Base-by-base conservation (phyloP, 2,329 filamentous ascomycete species). In the Penicillium sclerotiorum region DNA sequence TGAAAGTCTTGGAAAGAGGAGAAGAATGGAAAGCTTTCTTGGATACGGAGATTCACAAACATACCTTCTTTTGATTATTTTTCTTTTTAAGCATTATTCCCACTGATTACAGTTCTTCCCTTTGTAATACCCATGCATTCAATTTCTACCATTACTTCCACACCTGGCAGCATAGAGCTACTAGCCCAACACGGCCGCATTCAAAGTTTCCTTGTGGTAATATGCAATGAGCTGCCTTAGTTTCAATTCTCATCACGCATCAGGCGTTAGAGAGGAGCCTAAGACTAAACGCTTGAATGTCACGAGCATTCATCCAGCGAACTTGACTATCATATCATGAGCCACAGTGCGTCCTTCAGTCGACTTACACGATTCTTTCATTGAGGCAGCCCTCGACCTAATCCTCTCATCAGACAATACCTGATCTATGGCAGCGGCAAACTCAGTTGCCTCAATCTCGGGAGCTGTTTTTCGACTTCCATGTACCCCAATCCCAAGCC, bases 401-500 rank as follows among this genome's bases (percentile, higher is more conserved):
- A 61, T 60, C 4, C 9, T 36, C 6, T 52, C 47, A 15, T 59
- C 52, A 8, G 32, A 38, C 4, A 59, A 18, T 4, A 58, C 51
- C 3, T 36, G 44, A 6, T 54, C 22, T n/a, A 61, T 21, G 17
- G 58, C 56, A 13, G 44, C 44, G 9, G 56, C 53, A 17, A 61
- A 53, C 15, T 59, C 52, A 0, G 17, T 21, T 3, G 57, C 49
- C 0, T 51, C 48, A 6, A 57, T 51, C 1, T 45, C 52, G 4
- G 75, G 73, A 1, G 72, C 69, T 1, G 62, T 62, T 4, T 59
- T 57, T n/a, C 63, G 60, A 41, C 65, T 72, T 1, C 61, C 74
- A 62, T 71, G 75, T 0, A 74, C 51, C 0, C 77, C 77, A 9
- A 80, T 66, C 0, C 71, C 71, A 0, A 76, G 56, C 42, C 65